Evolutionary conservation across 2,329 filamentous ascomycete genomes (phyloP).

Genomic region (Colletotrichum somersetense): DNA sequence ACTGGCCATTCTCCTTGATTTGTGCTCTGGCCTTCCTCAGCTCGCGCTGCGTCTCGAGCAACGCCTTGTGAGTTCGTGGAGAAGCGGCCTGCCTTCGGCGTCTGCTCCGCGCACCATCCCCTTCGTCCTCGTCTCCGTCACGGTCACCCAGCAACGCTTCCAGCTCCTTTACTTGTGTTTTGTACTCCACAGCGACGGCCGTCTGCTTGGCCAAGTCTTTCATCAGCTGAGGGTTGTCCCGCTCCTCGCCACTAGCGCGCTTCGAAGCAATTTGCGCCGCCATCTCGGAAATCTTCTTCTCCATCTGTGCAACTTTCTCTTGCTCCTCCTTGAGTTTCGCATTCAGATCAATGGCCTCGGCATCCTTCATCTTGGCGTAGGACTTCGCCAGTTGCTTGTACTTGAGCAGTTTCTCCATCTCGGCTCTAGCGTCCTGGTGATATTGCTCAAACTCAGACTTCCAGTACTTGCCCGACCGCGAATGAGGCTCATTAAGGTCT

Average conservation of each 20-base stretch:
- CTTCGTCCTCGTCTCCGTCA: constrained; percentile 53
- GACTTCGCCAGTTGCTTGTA: constrained; percentile 86
- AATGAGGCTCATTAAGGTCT: constrained; percentile 80
- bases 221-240: constrained; percentile 61
- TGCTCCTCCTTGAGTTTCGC: constrained; percentile 77
- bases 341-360: constrained; percentile 74
- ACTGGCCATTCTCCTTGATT: constrained; percentile 62
- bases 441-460: constrained; percentile 83
- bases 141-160: constrained; percentile 62
- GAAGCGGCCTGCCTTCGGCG: constrained; percentile 58
- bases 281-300: constrained; percentile 71
- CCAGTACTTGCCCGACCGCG: constrained; percentile 83
- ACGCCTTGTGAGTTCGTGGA: constrained; percentile 63
- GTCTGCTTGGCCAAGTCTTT: constrained; percentile 70
- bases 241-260: constrained; percentile 54
- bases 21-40: constrained; percentile 67
- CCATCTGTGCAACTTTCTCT: constrained; percentile 72
- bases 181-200: constrained; percentile 68
- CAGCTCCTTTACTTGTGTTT: constrained; percentile 70
- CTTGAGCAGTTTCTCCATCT: constrained; percentile 82
- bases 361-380: constrained; percentile 82
- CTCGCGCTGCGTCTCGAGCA: constrained; percentile 67
- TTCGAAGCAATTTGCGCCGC: constrained; percentile 65
- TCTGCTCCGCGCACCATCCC: constrained; percentile 48
- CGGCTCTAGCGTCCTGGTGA: constrained; percentile 76